These are phyloP conservation scores for Erigeron canadensis DNA, from an alignment of 129 eudicot species.

Conservation along the genomic window DNA sequence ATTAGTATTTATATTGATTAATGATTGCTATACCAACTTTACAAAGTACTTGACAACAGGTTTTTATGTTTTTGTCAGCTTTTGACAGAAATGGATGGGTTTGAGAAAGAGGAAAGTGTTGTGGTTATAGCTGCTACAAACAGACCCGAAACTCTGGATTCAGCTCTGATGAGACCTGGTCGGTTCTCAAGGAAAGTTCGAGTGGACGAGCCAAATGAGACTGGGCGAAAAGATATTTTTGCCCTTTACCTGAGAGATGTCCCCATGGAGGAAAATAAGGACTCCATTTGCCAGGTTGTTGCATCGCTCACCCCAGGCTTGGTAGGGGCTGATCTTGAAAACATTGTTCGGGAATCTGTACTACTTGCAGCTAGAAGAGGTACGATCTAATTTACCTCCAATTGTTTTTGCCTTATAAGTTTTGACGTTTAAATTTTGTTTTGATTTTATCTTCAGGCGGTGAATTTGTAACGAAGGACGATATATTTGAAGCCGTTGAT, in stretches of 20 bases:
- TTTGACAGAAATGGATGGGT: conserved; percentile 64
- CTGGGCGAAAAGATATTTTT: conserved; percentile 44
- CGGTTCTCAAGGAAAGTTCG: conserved; percentile 51
- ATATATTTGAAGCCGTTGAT: conserved; percentile 42
- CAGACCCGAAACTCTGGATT: conserved; percentile 57
- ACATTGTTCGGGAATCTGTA: conserved; percentile 47
- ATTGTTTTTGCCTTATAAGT: background rate
- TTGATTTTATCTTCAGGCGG: conserved; percentile 32
- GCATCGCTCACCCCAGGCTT: conserved; percentile 47
- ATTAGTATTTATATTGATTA: background rate
- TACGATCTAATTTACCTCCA: background rate
- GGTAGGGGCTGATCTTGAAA: conserved; percentile 59
- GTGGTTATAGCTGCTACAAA: conserved; percentile 58
- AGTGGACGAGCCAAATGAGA: conserved; percentile 43
- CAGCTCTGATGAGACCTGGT: conserved; percentile 50
- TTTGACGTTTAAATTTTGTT: background rate
- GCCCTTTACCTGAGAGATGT: conserved; percentile 35
- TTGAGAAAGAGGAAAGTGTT: conserved; percentile 45
- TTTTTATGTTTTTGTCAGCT: conserved; percentile 27
- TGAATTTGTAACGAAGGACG: conserved; percentile 43
- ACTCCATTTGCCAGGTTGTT: conserved; percentile 34
- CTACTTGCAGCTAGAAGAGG: conserved; percentile 57
- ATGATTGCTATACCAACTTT: too few relatives aligned
- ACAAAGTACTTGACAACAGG: background rate
- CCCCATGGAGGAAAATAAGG: conserved; percentile 38